Evolutionary conservation across 1,284 basidiomycete genomes (phyloP).

Genomic region (Leccinum griseonigrum): DNA sequence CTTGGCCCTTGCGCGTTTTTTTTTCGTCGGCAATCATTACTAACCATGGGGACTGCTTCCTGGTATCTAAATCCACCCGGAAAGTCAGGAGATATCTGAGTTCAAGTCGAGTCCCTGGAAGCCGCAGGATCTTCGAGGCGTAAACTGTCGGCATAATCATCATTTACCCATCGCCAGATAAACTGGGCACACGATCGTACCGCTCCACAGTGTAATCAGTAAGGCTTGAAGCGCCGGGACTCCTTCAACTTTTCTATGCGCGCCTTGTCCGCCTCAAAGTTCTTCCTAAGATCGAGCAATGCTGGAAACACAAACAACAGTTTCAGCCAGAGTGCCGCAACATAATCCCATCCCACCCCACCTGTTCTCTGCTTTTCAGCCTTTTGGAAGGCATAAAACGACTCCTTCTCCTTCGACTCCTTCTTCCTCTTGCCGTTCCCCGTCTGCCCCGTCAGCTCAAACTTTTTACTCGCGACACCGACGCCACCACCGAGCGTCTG

Average conservation of each 20-base stretch:
- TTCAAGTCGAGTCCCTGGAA: not conserved
- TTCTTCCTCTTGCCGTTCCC: conserved; percentile 45
- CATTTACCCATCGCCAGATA: not conserved
- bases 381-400: conserved; percentile 87
- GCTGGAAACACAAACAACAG: conserved; percentile 10
- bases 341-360: conserved; percentile 35
- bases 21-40: no score
- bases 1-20: not conserved
- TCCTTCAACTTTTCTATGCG: conserved; percentile 82
- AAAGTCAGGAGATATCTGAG: not conserved
- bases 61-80: not conserved
- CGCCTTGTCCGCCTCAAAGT: conserved; percentile 86
- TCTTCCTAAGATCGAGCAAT: conserved; percentile 72
- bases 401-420: conserved; percentile 67
- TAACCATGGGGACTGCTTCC: no score
- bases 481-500: conserved; percentile 81
- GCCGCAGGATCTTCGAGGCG: not conserved
- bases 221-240: conserved; percentile 80
- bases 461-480: conserved; percentile 71
- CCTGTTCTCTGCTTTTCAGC: conserved; percentile 85
- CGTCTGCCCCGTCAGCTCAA: conserved; percentile 60
- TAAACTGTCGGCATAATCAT: not conserved
- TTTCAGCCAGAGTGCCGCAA: conserved; percentile 3
- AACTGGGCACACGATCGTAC: not conserved
- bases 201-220: conserved; percentile 41